These are phyloP conservation scores for Sporothrix globosa DNA, from an alignment of 2,329 filamentous ascomycete species.

Conservation along the genomic window DNA sequence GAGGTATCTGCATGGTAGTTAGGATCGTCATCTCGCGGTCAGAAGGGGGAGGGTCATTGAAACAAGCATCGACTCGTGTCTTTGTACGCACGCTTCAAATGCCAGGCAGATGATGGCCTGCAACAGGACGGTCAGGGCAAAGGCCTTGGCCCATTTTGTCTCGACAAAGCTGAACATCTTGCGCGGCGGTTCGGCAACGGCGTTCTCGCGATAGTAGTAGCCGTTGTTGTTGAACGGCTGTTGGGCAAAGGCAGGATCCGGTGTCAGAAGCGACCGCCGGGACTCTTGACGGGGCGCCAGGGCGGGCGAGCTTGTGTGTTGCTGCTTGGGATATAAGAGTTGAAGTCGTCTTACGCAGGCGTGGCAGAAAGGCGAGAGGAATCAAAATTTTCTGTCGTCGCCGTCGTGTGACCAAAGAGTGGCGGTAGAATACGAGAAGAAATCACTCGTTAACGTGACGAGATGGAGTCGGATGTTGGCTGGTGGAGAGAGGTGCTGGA, in stretches of 20 bases:
- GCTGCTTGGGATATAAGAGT: slow-evolving; percentile 2
- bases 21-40: not conserved
- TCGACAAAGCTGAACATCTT: slow-evolving; percentile 74
- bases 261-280: slow-evolving; percentile 51
- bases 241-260: slow-evolving; percentile 43
- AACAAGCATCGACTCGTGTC: too few relatives aligned
- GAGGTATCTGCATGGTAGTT: slow-evolving; percentile 67
- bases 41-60: not conserved
- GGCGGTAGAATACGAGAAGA: not conserved
- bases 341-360: not conserved
- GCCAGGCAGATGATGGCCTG: slow-evolving; percentile 81
- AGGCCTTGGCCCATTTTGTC: slow-evolving; percentile 85
- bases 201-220: slow-evolving; percentile 43
- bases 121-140: slow-evolving; percentile 71
- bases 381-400: not conserved
- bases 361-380: slow-evolving; percentile 1
- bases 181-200: slow-evolving; percentile 41
- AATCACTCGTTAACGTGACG: not conserved
- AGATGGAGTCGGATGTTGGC: not conserved
- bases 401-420: not conserved
- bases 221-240: slow-evolving; percentile 42
- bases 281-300: slow-evolving; percentile 53
- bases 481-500: not conserved
- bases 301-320: slow-evolving; percentile 44
- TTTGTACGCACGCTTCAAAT: slow-evolving; percentile 74